phyloP scores from a whole-genome alignment of 192 early-diverging fungal genomes.

The Backusella circina region DNA sequence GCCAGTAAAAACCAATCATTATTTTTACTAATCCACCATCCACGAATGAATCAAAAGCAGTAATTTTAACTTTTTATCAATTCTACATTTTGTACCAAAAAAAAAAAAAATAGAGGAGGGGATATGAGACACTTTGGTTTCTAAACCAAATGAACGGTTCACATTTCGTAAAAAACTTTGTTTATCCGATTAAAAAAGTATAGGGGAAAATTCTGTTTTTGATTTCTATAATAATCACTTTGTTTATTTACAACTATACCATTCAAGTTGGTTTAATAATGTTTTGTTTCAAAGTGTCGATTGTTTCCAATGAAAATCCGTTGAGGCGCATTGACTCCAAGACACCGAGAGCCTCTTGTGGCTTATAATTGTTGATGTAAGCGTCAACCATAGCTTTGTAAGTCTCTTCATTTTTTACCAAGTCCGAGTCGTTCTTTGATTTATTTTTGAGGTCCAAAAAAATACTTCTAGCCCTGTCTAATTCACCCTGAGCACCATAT shows the following conservation, averaged over 20 bases:
- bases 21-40: too few species aligned
- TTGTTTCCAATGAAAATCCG: slow-evolving; percentile 26
- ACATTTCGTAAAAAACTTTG: too few species aligned
- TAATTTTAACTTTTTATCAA: too few species aligned
- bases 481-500: slow-evolving; percentile 38
- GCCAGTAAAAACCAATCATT: too few species aligned
- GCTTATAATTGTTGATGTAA: slow-evolving; percentile 38
- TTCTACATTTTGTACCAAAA: too few species aligned
- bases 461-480: slow-evolving; percentile 36
- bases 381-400: slow-evolving; percentile 53
- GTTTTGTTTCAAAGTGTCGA: slow-evolving; percentile 3
- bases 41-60: too few species aligned
- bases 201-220: too few species aligned
- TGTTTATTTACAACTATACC: not conserved
- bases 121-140: too few species aligned
- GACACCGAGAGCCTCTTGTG: slow-evolving; percentile 31
- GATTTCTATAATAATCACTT: not conserved
- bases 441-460: slow-evolving; percentile 45
- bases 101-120: too few species aligned
- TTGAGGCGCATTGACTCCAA: slow-evolving; percentile 22
- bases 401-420: slow-evolving; percentile 50
- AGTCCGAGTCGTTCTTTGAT: not conserved
- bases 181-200: too few species aligned
- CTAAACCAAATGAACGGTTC: too few species aligned
- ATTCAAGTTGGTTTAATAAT: not conserved